Conservation (phyloP, 192 early-diverging fungal genomes). For the Entomortierella beljakovae region DNA sequence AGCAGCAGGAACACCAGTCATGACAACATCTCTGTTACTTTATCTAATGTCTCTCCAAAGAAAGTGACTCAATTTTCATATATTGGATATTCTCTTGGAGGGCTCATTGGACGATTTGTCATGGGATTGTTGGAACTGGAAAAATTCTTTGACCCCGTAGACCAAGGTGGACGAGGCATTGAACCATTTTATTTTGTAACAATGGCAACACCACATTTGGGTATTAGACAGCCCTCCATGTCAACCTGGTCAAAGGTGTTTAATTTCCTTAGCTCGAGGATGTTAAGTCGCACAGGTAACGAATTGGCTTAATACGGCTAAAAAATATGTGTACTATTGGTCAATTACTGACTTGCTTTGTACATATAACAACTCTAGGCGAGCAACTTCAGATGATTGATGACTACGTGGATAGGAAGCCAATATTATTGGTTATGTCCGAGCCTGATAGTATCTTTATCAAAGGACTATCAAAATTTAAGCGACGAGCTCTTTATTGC, state of each 20-base stretch:
- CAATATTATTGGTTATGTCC: slow-evolving; percentile 55
- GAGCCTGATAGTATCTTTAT: slow-evolving; percentile 55
- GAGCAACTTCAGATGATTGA: slow-evolving; percentile 62
- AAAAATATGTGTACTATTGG: neutral
- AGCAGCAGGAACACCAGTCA: slow-evolving; percentile 23
- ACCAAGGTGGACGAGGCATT: slow-evolving; percentile 34
- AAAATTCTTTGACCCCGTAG: slow-evolving; percentile 57
- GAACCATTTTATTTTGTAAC: slow-evolving; percentile 63
- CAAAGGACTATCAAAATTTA: slow-evolving; percentile 58
- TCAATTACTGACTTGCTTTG: neutral
- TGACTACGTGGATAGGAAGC: slow-evolving; percentile 40
- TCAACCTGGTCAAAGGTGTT: slow-evolving; percentile 37
- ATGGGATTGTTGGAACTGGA: slow-evolving; percentile 59
- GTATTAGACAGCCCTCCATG: slow-evolving; percentile 43
- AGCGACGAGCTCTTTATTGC: slow-evolving; percentile 57
- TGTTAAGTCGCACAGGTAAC: slow-evolving; percentile 63
- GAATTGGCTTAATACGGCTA: neutral
- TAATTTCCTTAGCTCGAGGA: slow-evolving; percentile 52
- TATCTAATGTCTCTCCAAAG: neutral
- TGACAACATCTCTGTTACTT: neutral
- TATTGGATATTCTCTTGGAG: slow-evolving; percentile 70
- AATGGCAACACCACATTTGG: slow-evolving; percentile 72
- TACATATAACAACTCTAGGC: neutral
- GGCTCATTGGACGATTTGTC: slow-evolving; percentile 64
- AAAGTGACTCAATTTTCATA: slow-evolving; percentile 56